Percentiles rank a stretch among this genome's conserved stretches.
Conservation (phyloP, 2,329 filamentous ascomycete species). For the Clonostachys byssicola region DNA sequence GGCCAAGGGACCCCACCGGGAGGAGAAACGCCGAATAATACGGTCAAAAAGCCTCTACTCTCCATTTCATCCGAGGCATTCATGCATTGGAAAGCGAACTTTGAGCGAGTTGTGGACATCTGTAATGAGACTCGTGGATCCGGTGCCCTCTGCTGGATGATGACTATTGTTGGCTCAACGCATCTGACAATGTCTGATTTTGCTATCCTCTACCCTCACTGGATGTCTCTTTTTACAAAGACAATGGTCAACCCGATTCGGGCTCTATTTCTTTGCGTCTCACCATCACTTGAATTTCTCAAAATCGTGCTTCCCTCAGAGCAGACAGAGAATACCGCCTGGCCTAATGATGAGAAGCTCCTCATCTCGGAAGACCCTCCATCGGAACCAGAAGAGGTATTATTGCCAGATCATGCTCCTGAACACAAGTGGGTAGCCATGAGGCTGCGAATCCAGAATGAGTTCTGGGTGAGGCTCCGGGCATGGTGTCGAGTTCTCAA, state of each 20-base stretch:
- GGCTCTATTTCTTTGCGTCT: conserved; percentile 60
- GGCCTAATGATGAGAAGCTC: conserved; percentile 45
- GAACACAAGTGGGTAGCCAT: conserved; percentile 54
- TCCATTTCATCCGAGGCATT: conserved; percentile 66
- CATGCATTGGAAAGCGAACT: conserved; percentile 66
- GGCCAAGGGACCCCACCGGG: conserved; percentile 41
- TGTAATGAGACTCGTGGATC: conserved; percentile 49
- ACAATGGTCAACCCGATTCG: conserved; percentile 58
- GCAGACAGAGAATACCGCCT: conserved; percentile 42
- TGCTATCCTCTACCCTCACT: conserved; percentile 55
- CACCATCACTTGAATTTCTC: conserved; percentile 59
- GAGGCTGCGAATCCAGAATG: conserved; percentile 52
- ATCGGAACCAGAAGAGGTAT: conserved; percentile 28
- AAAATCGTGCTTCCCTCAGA: conserved; percentile 42
- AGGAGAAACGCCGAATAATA: conserved; percentile 35
- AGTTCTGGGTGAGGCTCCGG: conserved; percentile 45
- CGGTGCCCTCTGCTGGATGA: conserved; percentile 41
- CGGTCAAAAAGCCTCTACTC: conserved; percentile 49
- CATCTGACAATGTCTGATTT: conserved; percentile 66
- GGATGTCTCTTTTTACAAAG: conserved; percentile 56
- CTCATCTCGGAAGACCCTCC: conserved; percentile 33
- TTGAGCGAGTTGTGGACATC: conserved; percentile 50
- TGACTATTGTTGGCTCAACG: conserved; percentile 54
- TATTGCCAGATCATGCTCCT: conserved; percentile 49
- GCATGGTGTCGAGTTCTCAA: conserved; percentile 33